Percentiles rank a stretch among this genome's conserved stretches.
phyloP scores from a whole-genome alignment of 1,139 yeast species.

The Insectozyma bohioensis region DNA sequence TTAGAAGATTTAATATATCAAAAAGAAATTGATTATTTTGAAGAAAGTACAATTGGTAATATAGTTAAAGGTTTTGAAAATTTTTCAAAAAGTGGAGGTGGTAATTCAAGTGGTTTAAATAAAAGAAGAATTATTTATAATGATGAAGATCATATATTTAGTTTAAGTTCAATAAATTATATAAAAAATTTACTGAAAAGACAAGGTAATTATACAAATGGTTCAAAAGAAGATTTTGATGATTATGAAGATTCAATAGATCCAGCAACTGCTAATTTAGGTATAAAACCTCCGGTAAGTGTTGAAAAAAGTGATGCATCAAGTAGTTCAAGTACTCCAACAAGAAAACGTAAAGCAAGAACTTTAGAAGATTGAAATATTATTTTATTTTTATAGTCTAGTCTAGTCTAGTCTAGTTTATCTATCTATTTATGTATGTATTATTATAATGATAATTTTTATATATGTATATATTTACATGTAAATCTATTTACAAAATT shows the following conservation, averaged over 20 bases:
- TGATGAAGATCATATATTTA: conserved; percentile 84
- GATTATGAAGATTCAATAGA: conserved; percentile 50
- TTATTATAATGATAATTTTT: conserved; percentile 1
- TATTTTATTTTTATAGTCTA: too few species aligned
- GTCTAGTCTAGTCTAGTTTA: too few species aligned
- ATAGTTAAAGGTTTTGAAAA: conserved; percentile 89
- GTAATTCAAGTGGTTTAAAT: conserved; percentile 21
- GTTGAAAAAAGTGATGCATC: conserved; percentile 6
- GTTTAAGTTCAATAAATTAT: conserved; percentile 74
- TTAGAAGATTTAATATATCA: conserved; percentile 83
- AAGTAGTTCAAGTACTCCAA: conserved; percentile 25
- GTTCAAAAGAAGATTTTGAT: conserved; percentile 31
- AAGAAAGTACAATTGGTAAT: conserved; percentile 70
- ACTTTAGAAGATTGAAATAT: conserved; percentile 25
- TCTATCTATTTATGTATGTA: not conserved
- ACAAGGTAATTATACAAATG: conserved; percentile 21
- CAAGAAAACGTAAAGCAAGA: conserved; percentile 37
- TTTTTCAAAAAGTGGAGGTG: conserved; percentile 55
- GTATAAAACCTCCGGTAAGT: conserved; percentile 3
- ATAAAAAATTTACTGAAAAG: conserved; percentile 57
- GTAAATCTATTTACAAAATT: conserved; percentile 6
- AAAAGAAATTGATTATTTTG: conserved; percentile 75
- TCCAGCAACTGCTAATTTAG: conserved; percentile 18
- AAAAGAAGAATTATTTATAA: conserved; percentile 59
- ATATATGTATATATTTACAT: conserved; percentile 1